phyloP scores from a whole-genome alignment of 805 yeast genomes.

The Lachancea quebecensis region DNA sequence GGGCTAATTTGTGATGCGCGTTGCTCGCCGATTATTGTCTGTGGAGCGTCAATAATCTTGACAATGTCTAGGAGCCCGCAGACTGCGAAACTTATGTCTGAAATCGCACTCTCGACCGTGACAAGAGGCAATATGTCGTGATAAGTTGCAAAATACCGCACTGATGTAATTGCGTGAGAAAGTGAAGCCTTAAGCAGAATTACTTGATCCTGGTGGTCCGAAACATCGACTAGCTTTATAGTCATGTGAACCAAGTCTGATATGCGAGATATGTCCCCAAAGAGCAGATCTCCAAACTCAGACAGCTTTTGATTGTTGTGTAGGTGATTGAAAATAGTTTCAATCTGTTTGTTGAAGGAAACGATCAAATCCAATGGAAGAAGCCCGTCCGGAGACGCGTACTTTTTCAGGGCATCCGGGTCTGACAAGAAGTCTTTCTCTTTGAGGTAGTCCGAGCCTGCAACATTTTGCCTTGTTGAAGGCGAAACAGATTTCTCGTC shows the following conservation, averaged over 20 bases:
- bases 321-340: constrained; percentile 1
- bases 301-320: neutral
- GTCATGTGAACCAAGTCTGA: constrained; percentile 19
- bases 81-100: constrained; percentile 61
- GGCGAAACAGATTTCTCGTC: neutral
- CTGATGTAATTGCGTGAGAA: constrained; percentile 67
- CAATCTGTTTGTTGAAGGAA: constrained; percentile 4
- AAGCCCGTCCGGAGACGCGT: constrained; percentile 7
- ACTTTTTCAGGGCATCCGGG: constrained; percentile 9
- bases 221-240: constrained; percentile 15
- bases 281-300: constrained; percentile 15
- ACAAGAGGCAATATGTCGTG: constrained; percentile 59
- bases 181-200: constrained; percentile 55
- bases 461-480: neutral
- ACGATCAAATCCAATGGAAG: constrained; percentile 7
- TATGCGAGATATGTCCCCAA: constrained; percentile 22
- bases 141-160: constrained; percentile 66
- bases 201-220: constrained; percentile 36
- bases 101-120: constrained; percentile 66
- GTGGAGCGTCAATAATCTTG: constrained; percentile 25
- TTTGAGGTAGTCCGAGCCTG: neutral
- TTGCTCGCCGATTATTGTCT: neutral
- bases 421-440: constrained; percentile 1
- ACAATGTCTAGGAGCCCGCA: constrained; percentile 54
- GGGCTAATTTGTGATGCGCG: constrained; percentile 4